Evolutionary conservation across 2,329 filamentous ascomycete genomes (phyloP).

Genomic region (Leptographium wingfieldii): DNA sequence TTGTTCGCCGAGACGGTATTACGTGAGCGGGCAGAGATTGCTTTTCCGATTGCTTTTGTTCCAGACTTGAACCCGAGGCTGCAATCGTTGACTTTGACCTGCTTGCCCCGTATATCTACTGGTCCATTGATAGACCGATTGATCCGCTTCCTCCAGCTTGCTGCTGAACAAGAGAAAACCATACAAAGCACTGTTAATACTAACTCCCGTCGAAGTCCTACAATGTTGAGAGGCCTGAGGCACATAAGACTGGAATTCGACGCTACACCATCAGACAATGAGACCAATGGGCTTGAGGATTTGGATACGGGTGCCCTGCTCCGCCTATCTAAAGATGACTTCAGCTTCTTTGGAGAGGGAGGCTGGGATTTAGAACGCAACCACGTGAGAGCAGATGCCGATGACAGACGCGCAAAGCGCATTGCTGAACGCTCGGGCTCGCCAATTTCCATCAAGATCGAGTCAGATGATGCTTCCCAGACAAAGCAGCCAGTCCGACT

Average conservation of each 20-base stretch:
- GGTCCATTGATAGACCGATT: slow-evolving; percentile 38
- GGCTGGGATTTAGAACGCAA: slow-evolving; percentile 14
- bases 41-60: slow-evolving; percentile 34
- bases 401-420: too few species aligned
- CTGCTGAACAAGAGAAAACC: slow-evolving; percentile 34
- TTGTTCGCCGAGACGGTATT: slow-evolving; percentile 34
- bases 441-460: neutral
- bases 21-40: slow-evolving; percentile 27
- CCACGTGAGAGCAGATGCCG: neutral
- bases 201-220: slow-evolving; percentile 23
- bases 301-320: slow-evolving; percentile 31
- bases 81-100: slow-evolving; percentile 37
- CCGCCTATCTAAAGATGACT: slow-evolving; percentile 23
- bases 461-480: slow-evolving; percentile 6
- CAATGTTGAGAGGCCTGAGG: slow-evolving; percentile 37
- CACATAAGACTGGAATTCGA: slow-evolving; percentile 43
- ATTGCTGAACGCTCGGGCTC: too few species aligned
- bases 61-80: slow-evolving; percentile 47
- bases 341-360: slow-evolving; percentile 31
- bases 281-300: slow-evolving; percentile 17
- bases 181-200: slow-evolving; percentile 22
- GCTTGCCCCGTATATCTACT: slow-evolving; percentile 39
- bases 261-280: slow-evolving; percentile 18
- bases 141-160: slow-evolving; percentile 31
- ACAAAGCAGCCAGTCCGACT: neutral